A percentile compares a stretch with the other conserved stretches of the same genome.
These are phyloP conservation scores for Fusarium miscanthi DNA, from an alignment of 2,329 filamentous ascomycete genomes.

Conservation along the genomic window DNA sequence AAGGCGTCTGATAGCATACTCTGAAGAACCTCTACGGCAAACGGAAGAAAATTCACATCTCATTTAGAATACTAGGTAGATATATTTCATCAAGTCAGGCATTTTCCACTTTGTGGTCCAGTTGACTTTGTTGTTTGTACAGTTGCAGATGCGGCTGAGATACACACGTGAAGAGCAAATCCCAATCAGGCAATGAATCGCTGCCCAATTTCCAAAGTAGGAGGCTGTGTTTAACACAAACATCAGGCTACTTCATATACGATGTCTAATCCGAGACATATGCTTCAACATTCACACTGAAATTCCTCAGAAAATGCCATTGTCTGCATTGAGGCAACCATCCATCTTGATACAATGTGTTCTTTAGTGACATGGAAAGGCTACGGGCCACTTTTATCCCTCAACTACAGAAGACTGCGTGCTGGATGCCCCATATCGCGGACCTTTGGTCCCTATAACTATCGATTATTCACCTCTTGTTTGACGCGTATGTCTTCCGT, in stretches of 20 bases:
- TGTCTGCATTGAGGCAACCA: neutral
- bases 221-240: neutral
- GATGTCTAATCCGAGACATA: too few species aligned
- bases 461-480: neutral
- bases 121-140: too few species aligned
- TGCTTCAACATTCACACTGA: too few species aligned
- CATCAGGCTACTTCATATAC: neutral
- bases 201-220: neutral
- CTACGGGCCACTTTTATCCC: neutral
- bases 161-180: neutral
- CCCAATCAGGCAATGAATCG: neutral
- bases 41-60: too few species aligned
- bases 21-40: neutral
- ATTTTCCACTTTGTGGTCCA: too few species aligned
- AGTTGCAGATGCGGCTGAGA: neutral
- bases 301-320: fast-evolving
- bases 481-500: fast-evolving
- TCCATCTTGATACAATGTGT: neutral
- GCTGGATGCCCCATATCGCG: too few species aligned
- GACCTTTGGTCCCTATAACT: too few species aligned
- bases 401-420: too few species aligned
- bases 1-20: neutral
- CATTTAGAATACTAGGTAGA: too few species aligned
- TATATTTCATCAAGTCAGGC: too few species aligned
- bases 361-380: neutral